Evolutionary conservation across 2,329 filamentous ascomycete genomes (phyloP), one percentile per base, ranked within the genome.

Genomic region (Eutypella sp.): DNA sequence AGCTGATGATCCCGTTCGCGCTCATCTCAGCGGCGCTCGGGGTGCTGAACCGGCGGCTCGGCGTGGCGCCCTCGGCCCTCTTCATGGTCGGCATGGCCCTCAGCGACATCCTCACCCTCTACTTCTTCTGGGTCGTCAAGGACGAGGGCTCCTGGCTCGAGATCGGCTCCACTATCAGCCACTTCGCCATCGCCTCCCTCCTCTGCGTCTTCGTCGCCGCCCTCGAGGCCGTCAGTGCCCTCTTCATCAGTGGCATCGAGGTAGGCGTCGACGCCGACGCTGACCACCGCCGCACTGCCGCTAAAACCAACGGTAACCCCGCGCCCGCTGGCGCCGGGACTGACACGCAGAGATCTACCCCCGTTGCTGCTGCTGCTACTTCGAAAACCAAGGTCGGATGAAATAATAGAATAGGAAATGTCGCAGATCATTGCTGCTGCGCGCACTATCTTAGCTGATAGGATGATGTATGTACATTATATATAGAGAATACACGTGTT

Each of bases 71-170:
- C 0, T 90, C 87, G 33, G 89, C 90, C 5, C 72, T 99, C 4
- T 96, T 97, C 69, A 96, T 96, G 85, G 72, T 92, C 2, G 90
- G 95, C 42, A 95, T 96, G 81, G 87, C 87, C 1, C 81, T 95
- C 42, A 91, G 87, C 49, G 93, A 99, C 63, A 81, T 96, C 41
- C 76, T 97, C 63, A 97, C 93, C 3, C 75, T 99, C 43, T 89
- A 93, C 59, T 99, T 99, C 73, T 99, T 99, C 70, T 99, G 89
- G 82, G 89, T 96, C 58, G 93, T 99, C 39, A 87, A 87, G 59
- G 93, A 99, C 57, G 93, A 99, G 64, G 93, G 93, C 0, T 93
- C 87, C 19, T 99, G 93, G 93, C 70, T 99, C 48, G 93, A 99
- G 63, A 99, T 99, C 62, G 93, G 93, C 25, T 95, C 89, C 23